phyloP scores from a whole-genome alignment of 345 rosid genomes.

The Bruguiera parviflora region DNA sequence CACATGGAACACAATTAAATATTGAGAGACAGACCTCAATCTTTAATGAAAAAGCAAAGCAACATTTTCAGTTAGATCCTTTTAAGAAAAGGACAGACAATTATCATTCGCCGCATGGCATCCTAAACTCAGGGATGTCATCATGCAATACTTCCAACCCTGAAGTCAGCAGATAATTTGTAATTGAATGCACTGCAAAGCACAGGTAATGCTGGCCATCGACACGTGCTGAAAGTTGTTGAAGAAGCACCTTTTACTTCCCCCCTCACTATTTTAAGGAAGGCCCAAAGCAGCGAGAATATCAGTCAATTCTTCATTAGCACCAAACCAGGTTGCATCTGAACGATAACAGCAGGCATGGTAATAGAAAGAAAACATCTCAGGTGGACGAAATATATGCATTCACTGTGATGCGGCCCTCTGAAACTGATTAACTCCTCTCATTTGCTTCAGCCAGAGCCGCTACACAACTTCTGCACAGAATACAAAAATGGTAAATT shows the following conservation, averaged over 20 bases:
- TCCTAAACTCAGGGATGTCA: not conserved
- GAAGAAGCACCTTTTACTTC: constrained; percentile 3
- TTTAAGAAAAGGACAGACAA: not conserved
- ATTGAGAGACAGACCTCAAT: not conserved
- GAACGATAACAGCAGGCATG: not conserved
- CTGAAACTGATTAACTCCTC: too few species aligned
- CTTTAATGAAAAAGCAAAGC: not conserved
- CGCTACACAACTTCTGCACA: not conserved
- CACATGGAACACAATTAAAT: too few species aligned
- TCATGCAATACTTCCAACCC: constrained; percentile 3
- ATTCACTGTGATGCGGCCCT: too few species aligned
- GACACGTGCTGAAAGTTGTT: not conserved
- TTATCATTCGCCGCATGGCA: not conserved
- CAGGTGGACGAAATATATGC: too few species aligned
- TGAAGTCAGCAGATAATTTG: not conserved
- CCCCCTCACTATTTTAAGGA: not conserved
- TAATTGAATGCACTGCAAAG: not conserved
- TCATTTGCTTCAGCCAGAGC: not conserved
- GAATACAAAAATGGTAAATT: not conserved
- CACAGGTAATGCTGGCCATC: not conserved
- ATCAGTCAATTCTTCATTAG: too few species aligned
- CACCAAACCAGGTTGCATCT: not conserved
- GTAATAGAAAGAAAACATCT: not conserved
- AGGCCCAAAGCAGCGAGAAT: not conserved
- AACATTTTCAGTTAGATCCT: not conserved